These are phyloP conservation scores for Calonectria hongkongensis DNA, from an alignment of 2,329 filamentous ascomycete species.

Conservation along the genomic window DNA sequence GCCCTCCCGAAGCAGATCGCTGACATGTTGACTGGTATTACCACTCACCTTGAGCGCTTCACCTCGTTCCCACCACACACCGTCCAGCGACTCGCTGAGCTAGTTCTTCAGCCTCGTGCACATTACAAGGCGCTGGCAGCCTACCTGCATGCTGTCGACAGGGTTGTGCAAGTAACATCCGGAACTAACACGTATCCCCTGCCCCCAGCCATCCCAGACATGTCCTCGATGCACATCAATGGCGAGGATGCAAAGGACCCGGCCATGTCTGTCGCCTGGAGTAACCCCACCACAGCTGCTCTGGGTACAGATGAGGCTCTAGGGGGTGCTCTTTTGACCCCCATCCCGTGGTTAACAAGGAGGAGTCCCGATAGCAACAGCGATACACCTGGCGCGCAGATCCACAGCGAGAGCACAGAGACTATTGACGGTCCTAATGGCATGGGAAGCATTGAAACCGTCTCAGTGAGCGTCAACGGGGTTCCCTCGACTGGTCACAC, in stretches of 20 bases:
- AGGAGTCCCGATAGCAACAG: slow-evolving; percentile 57
- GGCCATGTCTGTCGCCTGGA: slow-evolving; percentile 66
- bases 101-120: slow-evolving; percentile 83
- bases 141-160: slow-evolving; percentile 93
- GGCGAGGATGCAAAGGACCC: slow-evolving; percentile 70
- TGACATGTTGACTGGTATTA: slow-evolving; percentile 77
- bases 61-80: slow-evolving; percentile 88
- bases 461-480: slow-evolving; percentile 84
- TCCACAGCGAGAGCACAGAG: slow-evolving; percentile 84
- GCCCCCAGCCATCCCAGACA: slow-evolving; percentile 78
- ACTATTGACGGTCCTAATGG: slow-evolving; percentile 89
- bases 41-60: slow-evolving; percentile 80
- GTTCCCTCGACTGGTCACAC: slow-evolving; percentile 71
- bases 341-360: slow-evolving; percentile 89
- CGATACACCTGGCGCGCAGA: slow-evolving; percentile 61
- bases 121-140: slow-evolving; percentile 89
- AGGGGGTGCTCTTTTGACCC: slow-evolving; percentile 92
- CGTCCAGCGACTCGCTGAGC: slow-evolving; percentile 92
- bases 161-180: slow-evolving; percentile 92
- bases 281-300: slow-evolving; percentile 66
- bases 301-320: slow-evolving; percentile 91
- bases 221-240: slow-evolving; percentile 76
- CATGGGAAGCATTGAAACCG: slow-evolving; percentile 86
- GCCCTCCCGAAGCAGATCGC: slow-evolving; percentile 79
- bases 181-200: slow-evolving; percentile 88